Evolutionary conservation across 78 protist genomes (phyloP).

Genomic region (Dictyostelium intermedium): DNA sequence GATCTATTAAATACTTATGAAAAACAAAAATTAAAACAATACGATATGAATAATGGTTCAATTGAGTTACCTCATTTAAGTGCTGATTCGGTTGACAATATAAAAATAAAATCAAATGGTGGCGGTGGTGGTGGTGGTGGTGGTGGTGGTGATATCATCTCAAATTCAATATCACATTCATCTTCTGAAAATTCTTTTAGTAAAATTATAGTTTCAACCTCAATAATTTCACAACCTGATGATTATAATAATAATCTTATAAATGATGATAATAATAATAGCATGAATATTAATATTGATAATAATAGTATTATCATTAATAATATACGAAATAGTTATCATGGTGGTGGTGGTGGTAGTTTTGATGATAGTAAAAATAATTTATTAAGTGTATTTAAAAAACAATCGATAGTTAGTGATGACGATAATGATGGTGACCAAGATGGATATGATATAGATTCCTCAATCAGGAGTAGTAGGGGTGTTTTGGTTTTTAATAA

Average conservation of each 20-base stretch:
- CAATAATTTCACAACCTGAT: not conserved
- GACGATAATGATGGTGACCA: not conserved
- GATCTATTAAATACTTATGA: conserved; percentile 9
- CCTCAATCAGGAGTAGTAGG: not conserved
- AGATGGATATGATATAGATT: not conserved
- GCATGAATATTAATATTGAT: not conserved
- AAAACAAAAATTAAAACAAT: conserved; percentile 8
- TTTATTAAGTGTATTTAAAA: not conserved
- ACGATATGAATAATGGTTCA: not conserved
- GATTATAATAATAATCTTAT: not conserved
- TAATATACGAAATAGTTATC: not conserved
- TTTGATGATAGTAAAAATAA: not conserved
- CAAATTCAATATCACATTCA: not conserved
- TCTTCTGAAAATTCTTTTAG: not conserved
- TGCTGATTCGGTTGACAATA: not conserved
- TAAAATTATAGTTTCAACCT: conserved; percentile 1
- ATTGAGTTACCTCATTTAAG: not conserved
- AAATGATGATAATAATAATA: not conserved
- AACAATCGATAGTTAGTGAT: not conserved
- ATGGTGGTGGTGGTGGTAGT: not conserved
- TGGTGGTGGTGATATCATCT: not conserved
- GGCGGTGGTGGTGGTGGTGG: not conserved
- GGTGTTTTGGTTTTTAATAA: not conserved
- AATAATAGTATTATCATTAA: not conserved
- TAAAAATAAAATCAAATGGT: not conserved